phyloP scores from a whole-genome alignment of 805 yeast genomes.

The Maudiozyma bulderi region DNA sequence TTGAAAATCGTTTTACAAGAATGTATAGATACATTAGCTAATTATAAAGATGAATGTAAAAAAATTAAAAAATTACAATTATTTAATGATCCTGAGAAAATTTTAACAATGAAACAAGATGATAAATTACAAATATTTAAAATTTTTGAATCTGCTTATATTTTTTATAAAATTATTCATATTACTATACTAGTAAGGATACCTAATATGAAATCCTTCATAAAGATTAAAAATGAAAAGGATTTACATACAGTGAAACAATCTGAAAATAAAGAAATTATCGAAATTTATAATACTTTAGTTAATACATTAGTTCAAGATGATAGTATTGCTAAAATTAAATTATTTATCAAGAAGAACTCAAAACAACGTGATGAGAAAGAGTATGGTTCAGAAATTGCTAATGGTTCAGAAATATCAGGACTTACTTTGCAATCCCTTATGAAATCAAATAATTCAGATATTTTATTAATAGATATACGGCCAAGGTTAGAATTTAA shows the following conservation, averaged over 20 bases:
- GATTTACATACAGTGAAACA: conserved; percentile 2
- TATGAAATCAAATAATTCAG: neutral
- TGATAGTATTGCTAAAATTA: conserved; percentile 21
- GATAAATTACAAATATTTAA: conserved; percentile 9
- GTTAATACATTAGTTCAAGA: conserved; percentile 23
- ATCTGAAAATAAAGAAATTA: conserved; percentile 16
- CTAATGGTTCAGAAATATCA: no score
- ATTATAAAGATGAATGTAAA: conserved; percentile 24
- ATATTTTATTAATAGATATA: conserved; percentile 58
- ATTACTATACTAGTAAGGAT: conserved; percentile 20
- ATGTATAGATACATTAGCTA: conserved; percentile 26
- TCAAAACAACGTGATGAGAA: conserved; percentile 1
- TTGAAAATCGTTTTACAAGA: conserved; percentile 20
- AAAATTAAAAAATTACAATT: conserved; percentile 11
- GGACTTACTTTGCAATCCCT: neutral
- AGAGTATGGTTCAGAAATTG: neutral
- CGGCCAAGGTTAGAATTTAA: conserved; percentile 53
- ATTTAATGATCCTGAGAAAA: neutral
- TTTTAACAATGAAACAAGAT: neutral
- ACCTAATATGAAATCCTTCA: conserved; percentile 21
- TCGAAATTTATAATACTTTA: conserved; percentile 26
- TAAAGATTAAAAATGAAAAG: conserved; percentile 13
- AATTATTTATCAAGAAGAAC: conserved; percentile 15
- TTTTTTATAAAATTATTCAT: conserved; percentile 29
- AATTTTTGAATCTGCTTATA: conserved; percentile 25